phyloP scores from a whole-genome alignment of 345 rosid genomes.

The Corchorus capsularis region DNA sequence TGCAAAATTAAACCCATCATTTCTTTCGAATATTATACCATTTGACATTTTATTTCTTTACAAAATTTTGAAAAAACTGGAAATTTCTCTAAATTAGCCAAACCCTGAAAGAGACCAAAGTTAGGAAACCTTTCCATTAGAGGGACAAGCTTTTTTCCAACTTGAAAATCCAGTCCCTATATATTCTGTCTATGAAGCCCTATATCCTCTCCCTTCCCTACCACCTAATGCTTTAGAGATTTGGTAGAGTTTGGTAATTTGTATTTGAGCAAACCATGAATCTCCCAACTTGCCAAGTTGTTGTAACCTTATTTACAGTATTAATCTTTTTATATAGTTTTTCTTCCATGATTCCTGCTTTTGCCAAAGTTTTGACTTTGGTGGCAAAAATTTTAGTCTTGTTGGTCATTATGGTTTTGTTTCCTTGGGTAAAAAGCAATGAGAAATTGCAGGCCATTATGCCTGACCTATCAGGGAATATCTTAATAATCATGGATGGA shows the following conservation, averaged over 20 bases:
- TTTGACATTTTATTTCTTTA: background rate
- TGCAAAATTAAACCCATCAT: background rate
- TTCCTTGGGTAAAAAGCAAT: constrained; percentile 40
- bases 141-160: background rate
- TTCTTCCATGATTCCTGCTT: constrained; percentile 12
- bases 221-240: background rate
- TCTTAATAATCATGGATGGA: constrained; percentile 12
- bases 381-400: background rate
- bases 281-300: constrained; percentile 22
- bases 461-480: constrained; percentile 19
- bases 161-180: constrained; percentile 8
- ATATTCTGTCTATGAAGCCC: background rate
- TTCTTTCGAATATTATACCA: background rate
- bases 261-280: background rate
- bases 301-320: constrained; percentile 1
- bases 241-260: constrained; percentile 10
- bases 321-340: background rate
- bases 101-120: constrained; percentile 1
- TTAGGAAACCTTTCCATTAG: background rate
- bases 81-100: constrained; percentile 13
- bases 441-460: constrained; percentile 21
- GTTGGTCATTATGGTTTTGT: constrained; percentile 31
- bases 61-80: background rate
- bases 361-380: constrained; percentile 36
- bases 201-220: background rate